A percentile compares a stretch with the other conserved stretches of the same genome.
These are phyloP conservation scores for Marvania coccoides DNA, from an alignment of 139 green algal genomes.

Conservation along the genomic window DNA sequence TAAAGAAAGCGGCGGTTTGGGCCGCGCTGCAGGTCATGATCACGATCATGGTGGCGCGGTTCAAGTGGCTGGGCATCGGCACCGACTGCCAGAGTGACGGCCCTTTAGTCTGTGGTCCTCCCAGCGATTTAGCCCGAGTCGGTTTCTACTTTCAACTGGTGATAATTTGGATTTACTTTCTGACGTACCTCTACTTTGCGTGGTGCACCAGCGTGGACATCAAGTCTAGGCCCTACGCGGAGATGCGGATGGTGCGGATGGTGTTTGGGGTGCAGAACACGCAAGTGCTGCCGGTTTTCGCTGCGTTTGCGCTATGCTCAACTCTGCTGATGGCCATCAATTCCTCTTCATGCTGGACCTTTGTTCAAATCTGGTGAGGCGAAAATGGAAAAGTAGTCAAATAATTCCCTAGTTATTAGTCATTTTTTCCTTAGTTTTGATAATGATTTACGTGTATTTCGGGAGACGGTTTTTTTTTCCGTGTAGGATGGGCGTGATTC, in stretches of 20 bases:
- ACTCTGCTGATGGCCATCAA: constrained; percentile 3
- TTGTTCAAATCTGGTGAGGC: not conserved
- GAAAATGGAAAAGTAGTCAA: not conserved
- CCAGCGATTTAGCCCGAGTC: not conserved
- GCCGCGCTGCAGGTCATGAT: not conserved
- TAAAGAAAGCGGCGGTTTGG: not conserved
- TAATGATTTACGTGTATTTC: too few species aligned
- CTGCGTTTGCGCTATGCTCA: not conserved
- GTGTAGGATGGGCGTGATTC: not conserved
- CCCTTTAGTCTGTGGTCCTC: too few species aligned
- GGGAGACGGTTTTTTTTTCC: too few species aligned
- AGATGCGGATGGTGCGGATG: constrained; percentile 2
- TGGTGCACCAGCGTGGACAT: not conserved
- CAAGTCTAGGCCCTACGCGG: not conserved
- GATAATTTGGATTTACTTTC: not conserved
- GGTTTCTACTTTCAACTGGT: not conserved
- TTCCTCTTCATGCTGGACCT: not conserved
- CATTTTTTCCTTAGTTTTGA: too few species aligned
- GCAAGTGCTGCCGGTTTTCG: not conserved
- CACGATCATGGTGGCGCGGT: not conserved
- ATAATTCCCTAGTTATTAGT: not conserved
- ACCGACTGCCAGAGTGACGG: too few species aligned
- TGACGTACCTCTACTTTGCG: not conserved
- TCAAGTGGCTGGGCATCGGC: too few species aligned
- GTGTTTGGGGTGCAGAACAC: constrained; percentile 3